phyloP scores from a whole-genome alignment of 306 rosid genomes.

The Castanospermum australe region DNA sequence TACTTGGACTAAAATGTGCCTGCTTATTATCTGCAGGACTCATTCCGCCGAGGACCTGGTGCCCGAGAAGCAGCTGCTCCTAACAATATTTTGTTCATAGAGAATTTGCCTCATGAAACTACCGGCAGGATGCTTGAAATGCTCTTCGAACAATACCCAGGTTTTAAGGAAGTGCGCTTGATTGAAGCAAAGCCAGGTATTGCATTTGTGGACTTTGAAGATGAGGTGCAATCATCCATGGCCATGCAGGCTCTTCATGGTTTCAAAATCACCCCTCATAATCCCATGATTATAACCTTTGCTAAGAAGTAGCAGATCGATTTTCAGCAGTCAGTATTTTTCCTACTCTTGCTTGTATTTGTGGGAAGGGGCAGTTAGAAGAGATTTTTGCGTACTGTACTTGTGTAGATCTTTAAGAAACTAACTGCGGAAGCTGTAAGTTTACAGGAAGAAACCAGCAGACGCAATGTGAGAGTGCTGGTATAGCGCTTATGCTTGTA shows the following conservation, averaged over 20 bases:
- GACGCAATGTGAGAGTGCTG: conserved; percentile 22
- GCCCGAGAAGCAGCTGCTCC: conserved; percentile 81
- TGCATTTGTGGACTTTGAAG: conserved; percentile 92
- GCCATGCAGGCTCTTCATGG: conserved; percentile 97
- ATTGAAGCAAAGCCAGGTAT: conserved; percentile 99
- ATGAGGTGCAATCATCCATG: conserved; percentile 88
- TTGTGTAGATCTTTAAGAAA: conserved; percentile 34
- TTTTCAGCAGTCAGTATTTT: conserved; percentile 17
- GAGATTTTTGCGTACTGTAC: conserved; percentile 14
- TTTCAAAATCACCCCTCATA: conserved; percentile 91
- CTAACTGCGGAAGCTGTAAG: conserved; percentile 32
- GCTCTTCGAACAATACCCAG: conserved; percentile 94
- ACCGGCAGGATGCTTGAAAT: conserved; percentile 87
- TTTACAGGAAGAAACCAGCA: conserved; percentile 23
- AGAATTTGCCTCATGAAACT: conserved; percentile 91
- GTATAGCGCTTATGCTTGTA: conserved; percentile 7
- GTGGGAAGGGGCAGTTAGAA: conserved; percentile 19
- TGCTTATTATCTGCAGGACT: conserved; percentile 41
- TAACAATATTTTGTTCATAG: conserved; percentile 85
- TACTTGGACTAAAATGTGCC: conserved; percentile 7
- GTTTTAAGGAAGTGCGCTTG: conserved; percentile 95
- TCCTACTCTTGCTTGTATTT: conserved; percentile 1
- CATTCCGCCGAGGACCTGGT: conserved; percentile 69
- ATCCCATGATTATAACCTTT: conserved; percentile 78
- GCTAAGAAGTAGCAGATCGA: conserved; percentile 73